Evolutionary conservation across 2,329 filamentous ascomycete species (phyloP).

Genomic region (Cytospora chrysosperma): DNA sequence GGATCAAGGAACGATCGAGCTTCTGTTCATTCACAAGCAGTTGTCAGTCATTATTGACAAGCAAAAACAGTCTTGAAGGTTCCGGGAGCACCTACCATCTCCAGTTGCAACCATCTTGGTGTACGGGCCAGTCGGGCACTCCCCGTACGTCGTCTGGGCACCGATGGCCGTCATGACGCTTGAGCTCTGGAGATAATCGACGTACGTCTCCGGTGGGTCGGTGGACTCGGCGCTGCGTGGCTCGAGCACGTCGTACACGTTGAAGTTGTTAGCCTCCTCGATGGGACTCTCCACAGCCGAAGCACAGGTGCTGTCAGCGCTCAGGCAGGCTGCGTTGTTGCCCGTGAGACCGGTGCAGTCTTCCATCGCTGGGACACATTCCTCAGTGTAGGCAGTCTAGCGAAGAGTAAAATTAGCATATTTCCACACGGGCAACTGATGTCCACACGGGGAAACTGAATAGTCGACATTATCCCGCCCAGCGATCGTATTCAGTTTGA

Average conservation of each 20-base stretch:
- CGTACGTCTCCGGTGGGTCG: slow-evolving; percentile 43
- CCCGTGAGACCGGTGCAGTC: slow-evolving; percentile 27
- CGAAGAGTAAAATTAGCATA: not conserved
- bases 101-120: slow-evolving; percentile 41
- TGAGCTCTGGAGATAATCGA: slow-evolving; percentile 38
- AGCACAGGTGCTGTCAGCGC: slow-evolving; percentile 31
- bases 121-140: slow-evolving; percentile 40
- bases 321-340: slow-evolving; percentile 34
- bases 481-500: too few relatives aligned
- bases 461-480: too few relatives aligned
- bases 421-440: not conserved
- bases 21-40: too few relatives aligned
- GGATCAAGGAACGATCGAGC: slow-evolving; percentile 10
- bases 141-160: slow-evolving; percentile 40
- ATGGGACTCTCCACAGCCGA: slow-evolving; percentile 29
- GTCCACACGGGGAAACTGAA: too few relatives aligned
- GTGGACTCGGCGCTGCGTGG: slow-evolving; percentile 33
- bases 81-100: too few relatives aligned
- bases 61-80: too few relatives aligned
- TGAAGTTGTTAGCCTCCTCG: slow-evolving; percentile 34
- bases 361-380: slow-evolving; percentile 27
- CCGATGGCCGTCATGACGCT: slow-evolving; percentile 44
- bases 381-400: slow-evolving; percentile 26
- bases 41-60: too few relatives aligned
- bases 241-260: slow-evolving; percentile 45